Conservation (phyloP, 768 basidiomycete species). For the Leccinum uliginosum region DNA sequence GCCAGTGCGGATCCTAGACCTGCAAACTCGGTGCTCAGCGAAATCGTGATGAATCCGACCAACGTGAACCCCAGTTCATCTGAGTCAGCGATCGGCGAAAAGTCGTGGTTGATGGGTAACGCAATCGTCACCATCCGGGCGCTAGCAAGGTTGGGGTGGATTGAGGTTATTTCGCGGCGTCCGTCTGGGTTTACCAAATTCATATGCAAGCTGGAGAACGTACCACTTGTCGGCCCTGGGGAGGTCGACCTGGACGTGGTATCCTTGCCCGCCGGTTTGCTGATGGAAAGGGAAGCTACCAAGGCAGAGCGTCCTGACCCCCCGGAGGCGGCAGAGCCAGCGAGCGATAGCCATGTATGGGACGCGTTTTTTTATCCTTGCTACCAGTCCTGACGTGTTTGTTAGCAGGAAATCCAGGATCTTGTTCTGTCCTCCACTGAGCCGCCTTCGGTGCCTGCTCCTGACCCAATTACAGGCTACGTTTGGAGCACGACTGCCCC, state of each 20-base stretch:
- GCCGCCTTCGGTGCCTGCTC: conserved; percentile 33
- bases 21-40: conserved; percentile 69
- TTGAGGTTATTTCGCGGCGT: conserved; percentile 77
- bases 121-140: conserved; percentile 79
- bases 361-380: neutral
- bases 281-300: conserved; percentile 58
- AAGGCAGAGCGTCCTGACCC: conserved; percentile 28
- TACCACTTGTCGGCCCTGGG: conserved; percentile 78
- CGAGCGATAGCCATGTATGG: conserved; percentile 9
- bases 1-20: conserved; percentile 92
- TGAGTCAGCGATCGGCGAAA: conserved; percentile 49
- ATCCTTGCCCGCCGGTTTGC: conserved; percentile 65
- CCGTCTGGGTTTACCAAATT: conserved; percentile 88
- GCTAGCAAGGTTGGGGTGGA: conserved; percentile 76
- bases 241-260: conserved; percentile 79
- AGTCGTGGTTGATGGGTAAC: conserved; percentile 84
- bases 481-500: conserved; percentile 87
- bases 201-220: conserved; percentile 83
- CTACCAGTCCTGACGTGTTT: conserved; percentile 4
- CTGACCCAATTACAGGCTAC: conserved; percentile 78
- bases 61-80: conserved; percentile 24
- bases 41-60: conserved; percentile 67
- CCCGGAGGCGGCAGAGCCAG: conserved; percentile 9
- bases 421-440: conserved; percentile 6
- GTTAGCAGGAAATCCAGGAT: conserved; percentile 21